phyloP scores from a whole-genome alignment of 345 rosid species.

The Sonneratia caseolaris region DNA sequence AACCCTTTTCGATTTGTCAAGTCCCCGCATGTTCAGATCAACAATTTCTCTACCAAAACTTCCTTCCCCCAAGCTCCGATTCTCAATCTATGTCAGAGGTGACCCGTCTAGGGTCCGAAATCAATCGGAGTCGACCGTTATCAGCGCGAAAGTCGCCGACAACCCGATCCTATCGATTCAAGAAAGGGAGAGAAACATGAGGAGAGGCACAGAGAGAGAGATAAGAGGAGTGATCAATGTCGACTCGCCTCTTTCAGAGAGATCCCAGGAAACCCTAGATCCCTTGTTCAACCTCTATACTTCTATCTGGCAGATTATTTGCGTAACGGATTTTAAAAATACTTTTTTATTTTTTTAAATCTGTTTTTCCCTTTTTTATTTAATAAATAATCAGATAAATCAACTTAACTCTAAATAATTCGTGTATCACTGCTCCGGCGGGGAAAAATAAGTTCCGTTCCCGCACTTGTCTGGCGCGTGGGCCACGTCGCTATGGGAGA shows the following conservation, averaged over 20 bases:
- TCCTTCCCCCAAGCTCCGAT: conserved; percentile 21
- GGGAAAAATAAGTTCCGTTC: not conserved
- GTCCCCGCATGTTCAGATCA: conserved; percentile 60
- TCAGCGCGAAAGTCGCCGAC: not conserved
- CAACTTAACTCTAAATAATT: too few species aligned
- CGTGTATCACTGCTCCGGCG: too few species aligned
- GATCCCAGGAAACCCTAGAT: conserved; percentile 59
- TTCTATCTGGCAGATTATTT: conserved; percentile 4
- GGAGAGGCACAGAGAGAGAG: not conserved
- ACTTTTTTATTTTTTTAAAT: not conserved
- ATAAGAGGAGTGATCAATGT: not conserved
- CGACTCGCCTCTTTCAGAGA: conserved; percentile 15
- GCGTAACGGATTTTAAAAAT: not conserved
- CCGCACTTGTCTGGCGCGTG: not conserved
- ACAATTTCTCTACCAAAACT: conserved; percentile 4
- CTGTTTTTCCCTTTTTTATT: not conserved
- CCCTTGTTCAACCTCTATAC: conserved; percentile 22
- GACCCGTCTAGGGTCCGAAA: conserved; percentile 5
- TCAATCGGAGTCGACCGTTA: not conserved
- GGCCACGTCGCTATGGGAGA: not conserved
- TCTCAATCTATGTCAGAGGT: conserved; percentile 10
- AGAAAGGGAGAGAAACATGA: not conserved
- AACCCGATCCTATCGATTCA: not conserved
- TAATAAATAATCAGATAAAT: too few species aligned
- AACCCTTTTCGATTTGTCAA: conserved; percentile 73